Evolutionary conservation across 1,284 basidiomycete genomes (phyloP), one percentile per base, ranked within the genome.

Genomic region (Cryptococcus maquisensis): DNA sequence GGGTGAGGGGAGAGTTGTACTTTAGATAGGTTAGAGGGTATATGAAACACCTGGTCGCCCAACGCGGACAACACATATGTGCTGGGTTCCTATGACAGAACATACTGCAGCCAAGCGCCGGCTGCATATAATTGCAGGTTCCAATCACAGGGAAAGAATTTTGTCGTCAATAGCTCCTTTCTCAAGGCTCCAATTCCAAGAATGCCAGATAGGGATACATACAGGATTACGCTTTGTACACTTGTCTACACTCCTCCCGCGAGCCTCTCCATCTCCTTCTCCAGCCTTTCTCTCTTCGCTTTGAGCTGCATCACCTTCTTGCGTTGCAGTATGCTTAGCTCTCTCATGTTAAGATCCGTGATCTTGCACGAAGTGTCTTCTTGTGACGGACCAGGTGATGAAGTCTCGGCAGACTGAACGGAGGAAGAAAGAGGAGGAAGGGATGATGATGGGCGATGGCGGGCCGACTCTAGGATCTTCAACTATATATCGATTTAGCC

Each of bases 181-280:
- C n/a, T n/a, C n/a, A n/a, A n/a, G n/a, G n/a, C n/a, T n/a, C n/a
- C n/a, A n/a, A n/a, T n/a, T n/a, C n/a, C n/a, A n/a, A n/a, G n/a
- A n/a, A 32, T 32, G 28, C 4, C 10, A 32, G 7, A 32, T 32
- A 32, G 28, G 28, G 3, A 32, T 32, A 32, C 28, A 32, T 32
- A 32, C 28, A 32, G 10, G 6, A 32, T 32, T 8, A 32, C 1
- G 10, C 7, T 8, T 32, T 32, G 7, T n/a, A 6, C 38, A 40
- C 9, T 7, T 21, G 39, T 21, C 39, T 21, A 40, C 39, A 3
- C 16, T 10, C 39, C 8, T 40, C 39, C 20, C n/a, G 8, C 39
- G n/a, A 76, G 50, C 48, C 62, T 61, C 38, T 52, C 65, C 47
- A 61, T 51, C 57, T 77, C 74, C 57, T 63, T 64, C 62, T 74